Conservation (phyloP, 2,329 filamentous ascomycete genomes). For the Monosporascus sp. region DNA sequence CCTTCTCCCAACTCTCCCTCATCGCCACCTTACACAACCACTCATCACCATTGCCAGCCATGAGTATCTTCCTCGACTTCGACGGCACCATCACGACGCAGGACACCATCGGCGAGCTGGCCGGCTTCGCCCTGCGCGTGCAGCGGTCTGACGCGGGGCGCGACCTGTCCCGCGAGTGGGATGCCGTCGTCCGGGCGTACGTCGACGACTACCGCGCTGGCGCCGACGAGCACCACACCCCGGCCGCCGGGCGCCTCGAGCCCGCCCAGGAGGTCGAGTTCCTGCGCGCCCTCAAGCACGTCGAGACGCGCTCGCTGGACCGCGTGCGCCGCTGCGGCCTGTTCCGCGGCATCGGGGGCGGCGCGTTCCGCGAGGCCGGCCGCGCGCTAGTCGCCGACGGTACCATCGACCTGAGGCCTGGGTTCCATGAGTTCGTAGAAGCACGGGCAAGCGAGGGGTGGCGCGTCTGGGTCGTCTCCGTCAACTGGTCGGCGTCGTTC, state of each 20-base stretch:
- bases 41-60: conserved; percentile 4
- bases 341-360: conserved; percentile 34
- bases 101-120: conserved; percentile 48
- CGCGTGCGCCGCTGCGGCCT: conserved; percentile 38
- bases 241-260: conserved; percentile 26
- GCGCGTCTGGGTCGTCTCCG: conserved; percentile 40
- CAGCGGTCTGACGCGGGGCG: conserved; percentile 5
- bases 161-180: conserved; percentile 37
- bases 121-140: conserved; percentile 33
- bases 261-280: conserved; percentile 36
- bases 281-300: conserved; percentile 34
- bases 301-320: conserved; percentile 41
- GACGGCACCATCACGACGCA: conserved; percentile 52
- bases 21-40: background rate
- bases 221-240: conserved; percentile 27
- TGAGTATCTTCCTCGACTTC: conserved; percentile 52
- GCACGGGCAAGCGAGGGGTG: conserved; percentile 22
- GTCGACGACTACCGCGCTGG: conserved; percentile 35
- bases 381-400: conserved; percentile 27
- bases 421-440: conserved; percentile 31
- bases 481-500: conserved; percentile 46
- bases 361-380: conserved; percentile 33
- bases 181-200: conserved; percentile 40
- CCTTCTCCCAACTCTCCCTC: conserved; percentile 3
- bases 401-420: conserved; percentile 30